Evolutionary conservation across 2,329 filamentous ascomycete genomes (phyloP), one percentile per base, ranked within the genome.

Genomic region (Scopulariopsis brevicaulis): DNA sequence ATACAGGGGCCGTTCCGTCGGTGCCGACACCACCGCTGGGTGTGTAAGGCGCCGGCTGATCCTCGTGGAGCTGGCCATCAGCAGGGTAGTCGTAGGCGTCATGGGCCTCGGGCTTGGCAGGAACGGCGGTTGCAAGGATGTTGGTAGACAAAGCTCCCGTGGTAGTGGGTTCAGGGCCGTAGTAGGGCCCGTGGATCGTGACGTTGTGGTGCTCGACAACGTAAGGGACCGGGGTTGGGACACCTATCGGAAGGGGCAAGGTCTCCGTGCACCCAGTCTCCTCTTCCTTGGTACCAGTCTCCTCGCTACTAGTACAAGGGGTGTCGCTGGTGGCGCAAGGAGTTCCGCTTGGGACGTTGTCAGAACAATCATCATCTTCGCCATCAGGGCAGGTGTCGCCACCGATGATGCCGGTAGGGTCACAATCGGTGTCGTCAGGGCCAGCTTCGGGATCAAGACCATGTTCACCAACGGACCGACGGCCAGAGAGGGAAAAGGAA

Each of bases 21-120:
- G 88, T 91, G 2, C 88, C 89, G 1, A 87, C 70, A 14, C 90
- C 90, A 59, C 89, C 88, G 43, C 76, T 80, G 0, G 89, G 90
- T 0, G 79, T 81, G 71, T 86, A 93, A 0, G 88, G 88, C 1
- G 84, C 83, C 1, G 89, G 87, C 69, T 89, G 72, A 1, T 81
- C 74, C n/a, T 81, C 73, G 58, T 88, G 81, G 1, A 92, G 81
- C 58, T 78, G 67, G 14, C 90, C 90, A 63, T 92, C 79, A 8
- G 83, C 80, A 11, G 86, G 86, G 67, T 94, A 94, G 54, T 81
- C 80, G 43, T 83, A 86, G 4, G 84, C 85, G 8, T 79, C 82
- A 0, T 80, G 77, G 34, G 79, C 78, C 0, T 84, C 77, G 12
- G 84, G 82, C 0, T 80, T 67, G 1, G 79, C 73, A 1, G 80